Evolutionary conservation across 2,329 filamentous ascomycete genomes (phyloP).

Genomic region (Claviceps fusiformis): DNA sequence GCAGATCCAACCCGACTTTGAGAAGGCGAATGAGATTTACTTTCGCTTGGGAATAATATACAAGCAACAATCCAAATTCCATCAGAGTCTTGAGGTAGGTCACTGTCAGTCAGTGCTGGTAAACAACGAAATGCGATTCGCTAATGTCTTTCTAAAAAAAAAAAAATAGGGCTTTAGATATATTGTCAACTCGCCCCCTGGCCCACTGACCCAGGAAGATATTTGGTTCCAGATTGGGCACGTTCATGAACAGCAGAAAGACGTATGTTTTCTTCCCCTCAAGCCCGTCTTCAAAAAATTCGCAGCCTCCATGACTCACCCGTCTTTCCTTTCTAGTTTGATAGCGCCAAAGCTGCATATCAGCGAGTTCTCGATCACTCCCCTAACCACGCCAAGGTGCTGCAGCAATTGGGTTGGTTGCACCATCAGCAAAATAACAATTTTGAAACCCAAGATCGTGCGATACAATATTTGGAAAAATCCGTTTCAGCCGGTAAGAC

Average conservation of each 20-base stretch:
- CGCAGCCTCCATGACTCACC: constrained; percentile 20
- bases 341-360: constrained; percentile 85
- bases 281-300: background rate
- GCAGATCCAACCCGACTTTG: constrained; percentile 94
- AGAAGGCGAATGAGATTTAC: constrained; percentile 98
- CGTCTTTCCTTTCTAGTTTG: constrained; percentile 50
- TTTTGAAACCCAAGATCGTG: constrained; percentile 85
- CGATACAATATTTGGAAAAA: constrained; percentile 94
- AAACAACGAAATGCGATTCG: background rate
- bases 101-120: background rate
- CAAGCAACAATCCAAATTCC: constrained; percentile 93
- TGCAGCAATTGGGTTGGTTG: constrained; percentile 95
- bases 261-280: constrained; percentile 48
- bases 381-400: constrained; percentile 91
- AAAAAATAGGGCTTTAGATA: constrained; percentile 83
- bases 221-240: constrained; percentile 99
- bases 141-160: background rate
- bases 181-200: constrained; percentile 84
- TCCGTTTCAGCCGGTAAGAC: constrained; percentile 80
- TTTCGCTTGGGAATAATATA: constrained; percentile 99
- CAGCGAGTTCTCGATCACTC: constrained; percentile 86
- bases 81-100: constrained; percentile 76
- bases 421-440: constrained; percentile 91
- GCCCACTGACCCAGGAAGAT: constrained; percentile 88
- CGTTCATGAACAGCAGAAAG: constrained; percentile 97